Base-by-base conservation (phyloP, 805 yeast genomes). In the Kodamaea fukazawae region DNA sequence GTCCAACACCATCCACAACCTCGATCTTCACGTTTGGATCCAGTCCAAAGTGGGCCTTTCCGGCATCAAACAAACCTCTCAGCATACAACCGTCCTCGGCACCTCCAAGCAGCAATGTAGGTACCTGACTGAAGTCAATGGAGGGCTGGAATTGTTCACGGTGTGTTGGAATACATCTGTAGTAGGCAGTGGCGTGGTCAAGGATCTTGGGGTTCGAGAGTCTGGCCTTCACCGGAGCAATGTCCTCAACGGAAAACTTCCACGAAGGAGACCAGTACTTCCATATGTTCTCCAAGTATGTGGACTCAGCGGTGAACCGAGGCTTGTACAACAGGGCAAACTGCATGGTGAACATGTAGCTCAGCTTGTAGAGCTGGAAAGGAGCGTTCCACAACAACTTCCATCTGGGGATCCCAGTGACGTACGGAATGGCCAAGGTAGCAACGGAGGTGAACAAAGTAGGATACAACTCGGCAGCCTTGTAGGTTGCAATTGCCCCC, bases 1-100 rank as follows among this genome's bases (percentile, higher is more conserved):
- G 73, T 1, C 73, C 73, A 20, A 57, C 50, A 4, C 55, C 50
- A 3, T 49, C 44, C 27, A 65, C 29, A 16, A 56, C 37, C 41
- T 57, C 55, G 13, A 61, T 58, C 17, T 51, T 43, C 4, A 51
- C 61, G 14, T 55, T 54, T n/a, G 48, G 40, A 4, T 36, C 36
- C 12, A 47, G 51, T 15, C 43, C 42, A 7, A 60, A 45, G 37
- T 48, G 47, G 7, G 27, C 39, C 34, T 46, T 42, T 37, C 60
- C 65, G 34, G 58, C 44, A 26, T 57, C 57, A 37, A 49, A 61
- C 14, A 67, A 30, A 11, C 49, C 41, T 15, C 45, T 43, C 34
- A 49, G 34, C 71, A 68, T 67, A 50, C 73, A 67, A 23, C 68
- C 63, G 43, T 68, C 73, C n/a, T 49, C 45, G n/a, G 45, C 55